phyloP scores from a whole-genome alignment of 331 rosid genomes.

The Stylosanthes scabra region DNA sequence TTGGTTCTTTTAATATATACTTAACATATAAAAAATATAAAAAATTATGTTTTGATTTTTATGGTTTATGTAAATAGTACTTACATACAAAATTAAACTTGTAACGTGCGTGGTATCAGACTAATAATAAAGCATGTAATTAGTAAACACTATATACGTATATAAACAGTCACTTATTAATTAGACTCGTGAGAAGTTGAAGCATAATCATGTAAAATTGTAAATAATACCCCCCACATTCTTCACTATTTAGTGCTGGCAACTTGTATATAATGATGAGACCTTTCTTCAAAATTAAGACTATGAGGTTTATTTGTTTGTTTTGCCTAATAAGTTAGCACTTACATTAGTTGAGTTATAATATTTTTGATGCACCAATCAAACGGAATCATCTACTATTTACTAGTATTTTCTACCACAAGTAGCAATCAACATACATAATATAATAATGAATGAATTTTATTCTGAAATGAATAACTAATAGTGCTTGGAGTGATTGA shows the following conservation, averaged over 20 bases:
- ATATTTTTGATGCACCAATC: neutral
- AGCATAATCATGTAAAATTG: neutral
- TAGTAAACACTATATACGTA: too few species aligned
- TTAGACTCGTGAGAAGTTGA: neutral
- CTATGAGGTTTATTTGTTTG: too few species aligned
- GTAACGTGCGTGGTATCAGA: too few species aligned
- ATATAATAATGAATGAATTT: neutral
- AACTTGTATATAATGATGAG: neutral
- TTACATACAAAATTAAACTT: too few species aligned
- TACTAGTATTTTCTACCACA: neutral
- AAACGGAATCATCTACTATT: neutral
- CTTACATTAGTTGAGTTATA: too few species aligned
- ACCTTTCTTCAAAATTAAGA: neutral
- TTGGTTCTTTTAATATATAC: too few species aligned
- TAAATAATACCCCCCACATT: neutral
- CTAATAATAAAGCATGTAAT: too few species aligned
- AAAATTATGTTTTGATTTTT: too few species aligned
- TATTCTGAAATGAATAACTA: neutral
- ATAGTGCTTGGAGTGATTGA: slow-evolving; percentile 13
- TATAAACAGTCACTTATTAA: neutral
- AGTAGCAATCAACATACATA: neutral
- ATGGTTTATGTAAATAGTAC: too few species aligned
- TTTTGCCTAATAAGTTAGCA: too few species aligned
- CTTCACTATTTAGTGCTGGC: neutral
- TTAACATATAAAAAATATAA: too few species aligned